Evolutionary conservation across 2,329 filamentous ascomycete genomes (phyloP), one percentile per base, ranked within the genome.

Genomic region (Colletotrichum siamense): DNA sequence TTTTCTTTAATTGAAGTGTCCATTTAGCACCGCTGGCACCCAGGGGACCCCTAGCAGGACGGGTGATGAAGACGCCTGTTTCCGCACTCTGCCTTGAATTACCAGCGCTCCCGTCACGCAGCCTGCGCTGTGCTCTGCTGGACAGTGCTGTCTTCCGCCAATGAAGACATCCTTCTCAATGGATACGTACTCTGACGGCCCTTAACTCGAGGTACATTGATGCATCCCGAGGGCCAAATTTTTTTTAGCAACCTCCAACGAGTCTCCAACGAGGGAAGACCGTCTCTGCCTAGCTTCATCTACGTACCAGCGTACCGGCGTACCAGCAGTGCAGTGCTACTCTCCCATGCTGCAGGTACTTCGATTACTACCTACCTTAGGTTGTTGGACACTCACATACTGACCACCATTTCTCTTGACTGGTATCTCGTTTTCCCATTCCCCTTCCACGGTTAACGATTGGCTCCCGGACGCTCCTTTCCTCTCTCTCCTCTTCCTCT

Each of bases 51-150:
- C 62, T 26, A 49, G 73, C 69, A 64, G 63, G 16, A 22, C 49
- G 44, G 22, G 57, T 34, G 26, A 55, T 62, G 32, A 34, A 72
- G 24, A 15, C 52, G 55, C 39, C 71, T 69, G 63, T 73, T 24
- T 44, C 24, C 66, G 24, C 24, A n/a, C 36, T 55, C n/a, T 61
- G 49, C 28, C 55, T 57, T 26, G 39, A 26, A 55, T 32, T 44
- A 30, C 36, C 22, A 49, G 70, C 59, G 32, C 22, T 62, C 30
- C 22, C 32, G 70, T 69, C 70, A 59, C 64, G 62, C 73, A 39
- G 49, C 24, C n/a, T 69, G 70, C 69, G 64, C 69, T 73, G 73
- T 69, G 64, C 70, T 73, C 57, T 28, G 39, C 69, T 65, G 64
- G 64, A 76, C 73, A 59, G 70, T 69, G 57, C 70, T 69, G 30